A percentile compares a stretch with the other conserved stretches of the same genome.
phyloP scores from a whole-genome alignment of 495 filamentous ascomycete species.

The Aspergillus leporis region DNA sequence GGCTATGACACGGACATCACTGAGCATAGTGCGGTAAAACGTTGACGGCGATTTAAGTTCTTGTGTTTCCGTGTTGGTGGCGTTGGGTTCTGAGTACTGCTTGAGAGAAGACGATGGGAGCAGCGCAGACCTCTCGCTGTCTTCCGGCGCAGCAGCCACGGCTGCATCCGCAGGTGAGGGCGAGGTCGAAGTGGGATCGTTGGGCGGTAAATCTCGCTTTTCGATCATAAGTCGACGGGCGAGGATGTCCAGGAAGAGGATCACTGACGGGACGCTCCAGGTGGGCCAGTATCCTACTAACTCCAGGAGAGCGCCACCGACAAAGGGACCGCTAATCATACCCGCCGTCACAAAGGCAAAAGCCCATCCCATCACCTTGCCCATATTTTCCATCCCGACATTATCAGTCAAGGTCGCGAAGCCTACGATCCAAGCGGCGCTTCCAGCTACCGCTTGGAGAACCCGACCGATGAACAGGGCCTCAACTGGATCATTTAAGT shows the following conservation, averaged over 20 bases:
- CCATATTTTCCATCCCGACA: slow-evolving; percentile 30
- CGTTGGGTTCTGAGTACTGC: background rate
- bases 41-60: background rate
- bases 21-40: slow-evolving; percentile 23
- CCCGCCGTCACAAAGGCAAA: slow-evolving; percentile 25
- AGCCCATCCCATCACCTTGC: slow-evolving; percentile 25
- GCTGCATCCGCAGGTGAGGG: background rate
- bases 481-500: background rate
- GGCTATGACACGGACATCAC: slow-evolving; percentile 23
- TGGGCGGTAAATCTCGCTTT: slow-evolving; percentile 9
- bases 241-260: slow-evolving; percentile 8
- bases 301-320: slow-evolving; percentile 25
- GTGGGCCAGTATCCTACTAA: slow-evolving; percentile 11
- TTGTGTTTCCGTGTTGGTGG: slow-evolving; percentile 4
- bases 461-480: slow-evolving; percentile 10
- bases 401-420: slow-evolving; percentile 33
- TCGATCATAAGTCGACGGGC: slow-evolving; percentile 13
- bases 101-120: slow-evolving; percentile 7
- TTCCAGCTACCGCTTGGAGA: slow-evolving; percentile 20
- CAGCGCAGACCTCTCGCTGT: background rate
- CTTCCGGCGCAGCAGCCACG: background rate
- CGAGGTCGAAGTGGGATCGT: background rate
- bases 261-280: slow-evolving; percentile 9
- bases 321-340: slow-evolving; percentile 24
- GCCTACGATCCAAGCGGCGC: slow-evolving; percentile 33